Percentiles rank a stretch among this genome's conserved stretches.
Conservation (phyloP, 495 filamentous ascomycete genomes). For the Penicillium cinerascens region DNA sequence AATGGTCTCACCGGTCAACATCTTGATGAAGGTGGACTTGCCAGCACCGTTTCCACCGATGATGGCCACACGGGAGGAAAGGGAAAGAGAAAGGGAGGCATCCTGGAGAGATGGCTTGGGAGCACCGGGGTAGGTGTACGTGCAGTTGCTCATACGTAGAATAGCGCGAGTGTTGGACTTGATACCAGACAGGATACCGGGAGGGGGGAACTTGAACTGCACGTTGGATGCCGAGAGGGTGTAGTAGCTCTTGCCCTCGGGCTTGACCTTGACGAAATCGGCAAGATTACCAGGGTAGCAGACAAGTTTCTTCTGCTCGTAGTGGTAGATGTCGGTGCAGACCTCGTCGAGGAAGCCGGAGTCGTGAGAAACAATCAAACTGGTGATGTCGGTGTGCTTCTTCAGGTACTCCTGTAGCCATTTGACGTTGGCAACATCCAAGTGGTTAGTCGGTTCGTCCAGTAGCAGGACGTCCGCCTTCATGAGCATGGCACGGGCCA, state of each 20-base stretch:
- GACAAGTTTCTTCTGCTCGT: slow-evolving; percentile 94
- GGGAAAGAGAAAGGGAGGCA: slow-evolving; percentile 77
- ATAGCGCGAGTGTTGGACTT: slow-evolving; percentile 92
- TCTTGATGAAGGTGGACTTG: slow-evolving; percentile 97
- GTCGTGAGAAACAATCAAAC: slow-evolving; percentile 97
- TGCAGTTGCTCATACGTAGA: slow-evolving; percentile 87
- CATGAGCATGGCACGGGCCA: slow-evolving; percentile 95
- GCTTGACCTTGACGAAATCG: slow-evolving; percentile 84
- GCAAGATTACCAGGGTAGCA: slow-evolving; percentile 94
- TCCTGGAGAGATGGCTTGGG: slow-evolving; percentile 82
- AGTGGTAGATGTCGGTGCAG: slow-evolving; percentile 99
- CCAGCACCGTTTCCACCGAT: slow-evolving; percentile 97
- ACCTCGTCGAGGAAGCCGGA: slow-evolving; percentile 95
- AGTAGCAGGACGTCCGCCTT: slow-evolving; percentile 92
- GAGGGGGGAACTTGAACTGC: slow-evolving; percentile 96
- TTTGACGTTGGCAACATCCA: slow-evolving; percentile 93
- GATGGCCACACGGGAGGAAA: slow-evolving; percentile 92
- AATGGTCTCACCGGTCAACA: slow-evolving; percentile 92
- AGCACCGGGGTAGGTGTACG: slow-evolving; percentile 85
- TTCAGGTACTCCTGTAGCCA: slow-evolving; percentile 97
- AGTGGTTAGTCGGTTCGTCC: slow-evolving; percentile 98
- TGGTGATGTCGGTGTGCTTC: slow-evolving; percentile 93
- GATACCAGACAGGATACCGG: slow-evolving; percentile 90
- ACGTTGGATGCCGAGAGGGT: slow-evolving; percentile 85
- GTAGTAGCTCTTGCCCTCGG: slow-evolving; percentile 99